Evolutionary conservation across 2,329 filamentous ascomycete species (phyloP).

Genomic region (Cryphonectria radicalis): DNA sequence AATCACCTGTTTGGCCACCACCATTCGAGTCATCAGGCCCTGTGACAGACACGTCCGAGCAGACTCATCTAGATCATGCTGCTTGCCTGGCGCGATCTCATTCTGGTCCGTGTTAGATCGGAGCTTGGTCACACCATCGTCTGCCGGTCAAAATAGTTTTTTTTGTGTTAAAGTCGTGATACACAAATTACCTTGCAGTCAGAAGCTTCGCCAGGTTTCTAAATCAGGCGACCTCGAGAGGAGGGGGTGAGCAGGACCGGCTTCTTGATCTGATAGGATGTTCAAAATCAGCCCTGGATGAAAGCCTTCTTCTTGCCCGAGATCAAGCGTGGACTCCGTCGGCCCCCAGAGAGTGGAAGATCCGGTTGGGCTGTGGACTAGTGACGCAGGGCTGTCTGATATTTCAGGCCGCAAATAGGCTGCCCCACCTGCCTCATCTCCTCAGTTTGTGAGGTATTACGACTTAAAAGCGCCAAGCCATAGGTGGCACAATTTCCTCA

Average conservation of each 20-base stretch:
- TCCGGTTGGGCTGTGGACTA: conserved; percentile 10
- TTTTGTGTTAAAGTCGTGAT: background rate
- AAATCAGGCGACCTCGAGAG: background rate
- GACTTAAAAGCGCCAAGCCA: conserved; percentile 3
- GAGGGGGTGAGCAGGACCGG: background rate
- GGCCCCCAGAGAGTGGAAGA: background rate
- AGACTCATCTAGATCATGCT: background rate
- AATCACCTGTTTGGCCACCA: background rate
- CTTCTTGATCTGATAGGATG: background rate
- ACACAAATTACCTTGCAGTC: background rate
- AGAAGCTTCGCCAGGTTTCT: background rate
- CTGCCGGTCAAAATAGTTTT: conserved; percentile 1
- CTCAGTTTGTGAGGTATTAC: background rate
- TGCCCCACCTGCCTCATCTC: background rate
- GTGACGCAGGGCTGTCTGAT: conserved; percentile 11
- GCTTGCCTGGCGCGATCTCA: background rate
- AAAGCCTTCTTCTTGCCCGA: background rate
- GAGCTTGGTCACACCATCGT: conserved; percentile 7
- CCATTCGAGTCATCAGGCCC: background rate
- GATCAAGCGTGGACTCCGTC: conserved; percentile 2
- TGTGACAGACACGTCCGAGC: background rate
- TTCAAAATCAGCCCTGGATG: background rate
- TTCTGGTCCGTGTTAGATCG: conserved; percentile 4
- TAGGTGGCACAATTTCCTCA: background rate
- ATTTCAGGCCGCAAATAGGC: background rate